Base-by-base conservation (phyloP, 2,329 filamentous ascomycete species). In the Teratosphaeria destructans region DNA sequence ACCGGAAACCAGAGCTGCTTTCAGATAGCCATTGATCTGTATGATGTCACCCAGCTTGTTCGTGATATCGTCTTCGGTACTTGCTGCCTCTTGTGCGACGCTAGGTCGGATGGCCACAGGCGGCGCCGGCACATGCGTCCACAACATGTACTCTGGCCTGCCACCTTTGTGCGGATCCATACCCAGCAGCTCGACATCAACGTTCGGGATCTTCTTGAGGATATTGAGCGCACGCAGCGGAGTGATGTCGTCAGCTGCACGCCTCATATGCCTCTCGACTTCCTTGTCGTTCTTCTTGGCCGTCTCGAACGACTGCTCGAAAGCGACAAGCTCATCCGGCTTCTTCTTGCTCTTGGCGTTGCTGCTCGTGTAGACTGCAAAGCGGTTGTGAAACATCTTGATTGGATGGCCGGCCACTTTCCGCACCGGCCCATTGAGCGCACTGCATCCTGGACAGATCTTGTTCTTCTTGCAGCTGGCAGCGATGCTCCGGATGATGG, bases 21-120 rank as follows among this genome's bases (percentile, higher is more conserved):
- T 86, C 63, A 99, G 90, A 67, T 95, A 84, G 58, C 88, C 88
- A 70, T 92, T 96, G 64, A 95, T 90, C 68, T 95, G 90, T 10
- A 96, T 87, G 64, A 99, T 97, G 71, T 99, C 93, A 34, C 91
- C 89, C n/a, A 99, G 82, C 72, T 97, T 96, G 57, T 93, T 92
- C 0, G 94, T 99, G 62, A 99, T 83, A 68, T 99, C 94, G 70
- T 99, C 94, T 73, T 99, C 94, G 23, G 90, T 99, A 65, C 90
- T 96, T 3, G 92, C 89, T 61, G 85, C 89, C 64, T 97, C 94
- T 73, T 97, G 94, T 34, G 88, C 88, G 19, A 99, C 94, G 0
- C 92, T 96, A 0, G 94, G 94, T 61, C 94, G 83, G 68, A 99
- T 95, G 66, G 90, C 95, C 5, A 97, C 89, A 0, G 94, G 94